Base-by-base conservation (phyloP, 2,329 filamentous ascomycete genomes). In the Cladorrhinum sp. region DNA sequence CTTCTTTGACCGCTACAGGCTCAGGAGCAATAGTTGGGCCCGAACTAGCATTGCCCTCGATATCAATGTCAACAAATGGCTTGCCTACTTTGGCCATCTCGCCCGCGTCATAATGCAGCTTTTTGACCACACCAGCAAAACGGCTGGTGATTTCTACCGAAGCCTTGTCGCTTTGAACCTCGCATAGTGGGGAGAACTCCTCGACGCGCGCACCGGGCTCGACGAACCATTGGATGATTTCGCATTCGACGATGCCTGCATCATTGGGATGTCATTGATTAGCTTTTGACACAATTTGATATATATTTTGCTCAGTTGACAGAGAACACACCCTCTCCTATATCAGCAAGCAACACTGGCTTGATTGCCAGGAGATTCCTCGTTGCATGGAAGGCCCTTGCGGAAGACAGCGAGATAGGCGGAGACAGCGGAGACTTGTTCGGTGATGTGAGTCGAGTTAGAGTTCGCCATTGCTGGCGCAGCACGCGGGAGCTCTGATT, bases 211-310 rank as follows among this genome's bases (percentile, higher is more conserved):
- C 95, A 61, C 93, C 93, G 54, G 96, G 92, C 77, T 97, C 90
- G 66, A 99, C 93, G 74, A 98, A 99, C 95, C 95, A 99, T 79
- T 99, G 95, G 70, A 98, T 98, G 71, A 99, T 91, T 76, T 99
- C 95, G 72, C 95, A 96, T 78, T 99, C 95, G 73, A 95, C 93
- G 71, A 98, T 99, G 58, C 95, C 95, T 95, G 68, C 2, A 27
- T 1, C 49, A 49, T 49, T 23, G 6, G 48, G 55, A 56, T n/a
- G 58, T 61, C 38, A 67, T 66, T 41, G 59, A 64, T 64, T 55
- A 27, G n/a, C 22, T 7, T 2, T 23, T 18, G 22, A 32, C n/a
- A 29, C 10, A 9, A 22, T 10, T 10, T 20, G 5, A n/a, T n/a
- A n/a, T n/a, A n/a, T n/a, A n/a, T n/a, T n/a, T n/a, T n/a, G n/a